Conservation (phyloP, 306 rosid genomes). For the Sophora flavescens region DNA sequence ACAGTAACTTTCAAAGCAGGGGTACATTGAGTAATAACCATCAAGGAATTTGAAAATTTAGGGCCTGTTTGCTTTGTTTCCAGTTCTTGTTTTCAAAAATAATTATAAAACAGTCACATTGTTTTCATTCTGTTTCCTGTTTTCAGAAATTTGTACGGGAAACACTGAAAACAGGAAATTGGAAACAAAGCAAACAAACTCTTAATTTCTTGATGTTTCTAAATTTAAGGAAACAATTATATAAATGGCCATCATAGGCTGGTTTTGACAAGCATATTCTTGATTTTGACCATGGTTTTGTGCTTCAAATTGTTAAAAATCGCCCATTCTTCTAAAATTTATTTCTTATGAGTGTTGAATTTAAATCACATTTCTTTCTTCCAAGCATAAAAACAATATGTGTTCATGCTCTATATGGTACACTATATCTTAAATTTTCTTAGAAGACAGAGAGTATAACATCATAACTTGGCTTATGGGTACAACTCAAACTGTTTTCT, state of each 20-base stretch:
- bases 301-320: constrained; percentile 16
- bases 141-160: too few species aligned
- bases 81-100: too few species aligned
- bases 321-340: neutral
- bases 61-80: too few species aligned
- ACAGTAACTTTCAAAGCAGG: too few species aligned
- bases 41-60: too few species aligned
- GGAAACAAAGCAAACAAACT: too few species aligned
- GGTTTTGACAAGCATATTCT: constrained; percentile 9
- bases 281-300: constrained; percentile 22
- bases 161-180: too few species aligned
- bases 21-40: too few species aligned
- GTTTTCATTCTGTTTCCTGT: too few species aligned
- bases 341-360: constrained; percentile 20
- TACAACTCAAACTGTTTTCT: constrained; percentile 28
- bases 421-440: neutral
- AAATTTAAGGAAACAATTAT: too few species aligned
- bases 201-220: too few species aligned
- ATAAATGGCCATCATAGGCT: neutral
- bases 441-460: constrained; percentile 4
- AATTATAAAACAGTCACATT: too few species aligned
- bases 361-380: neutral
- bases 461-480: neutral
- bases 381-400: neutral
- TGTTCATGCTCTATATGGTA: neutral